Base-by-base conservation (phyloP, 2,329 filamentous ascomycete species). In the Cadophora sp. region DNA sequence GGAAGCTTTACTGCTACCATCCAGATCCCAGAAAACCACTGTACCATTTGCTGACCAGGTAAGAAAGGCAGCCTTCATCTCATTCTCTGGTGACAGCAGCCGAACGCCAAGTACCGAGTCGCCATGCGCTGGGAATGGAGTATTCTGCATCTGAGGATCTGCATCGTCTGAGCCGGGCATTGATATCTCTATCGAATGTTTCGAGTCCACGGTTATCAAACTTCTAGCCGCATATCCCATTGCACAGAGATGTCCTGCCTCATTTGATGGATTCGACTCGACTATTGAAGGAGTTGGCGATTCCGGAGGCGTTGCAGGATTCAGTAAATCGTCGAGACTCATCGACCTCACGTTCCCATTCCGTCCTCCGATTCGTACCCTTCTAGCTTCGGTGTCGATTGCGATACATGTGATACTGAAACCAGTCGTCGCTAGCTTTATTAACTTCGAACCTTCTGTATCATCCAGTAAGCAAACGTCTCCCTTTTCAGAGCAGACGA, bases 381-480 rank as follows among this genome's bases (percentile, higher is more conserved):
- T 72, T 33, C 76, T 76, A 36, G 73, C 68, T 59, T 78, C 71
- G 41, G 72, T 66, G 65, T 80, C 76, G 27, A 80, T 70, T n/a
- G 79, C 76, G 30, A 80, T 69, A 66, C 79, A 80, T 18, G 76
- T 78, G n/a, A 80, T 76, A 11, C 83, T 77, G 75, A 95, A 95
- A 0, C 86, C 88, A 41, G 91, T 82, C 53, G 87, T 85, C 45
- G 89, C 84, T 41, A 93, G 83, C 66, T 89, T 88, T 51, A 84
- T 82, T 58, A 97, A 81, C 72, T 88, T 92, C 78, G 91, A 91
- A 69, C 89, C 87, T 69, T 89, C 89, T 61, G 87, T 88, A 39
- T 85, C 86, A 71, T 97, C 92, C 70, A 97, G 91, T 36, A 97
- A 82, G 78, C 95, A 98, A n/a, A 99, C 83, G 75, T 96, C 91